Base-by-base conservation (phyloP, 2,329 filamentous ascomycete genomes). In the Coleophoma crateriformis region DNA sequence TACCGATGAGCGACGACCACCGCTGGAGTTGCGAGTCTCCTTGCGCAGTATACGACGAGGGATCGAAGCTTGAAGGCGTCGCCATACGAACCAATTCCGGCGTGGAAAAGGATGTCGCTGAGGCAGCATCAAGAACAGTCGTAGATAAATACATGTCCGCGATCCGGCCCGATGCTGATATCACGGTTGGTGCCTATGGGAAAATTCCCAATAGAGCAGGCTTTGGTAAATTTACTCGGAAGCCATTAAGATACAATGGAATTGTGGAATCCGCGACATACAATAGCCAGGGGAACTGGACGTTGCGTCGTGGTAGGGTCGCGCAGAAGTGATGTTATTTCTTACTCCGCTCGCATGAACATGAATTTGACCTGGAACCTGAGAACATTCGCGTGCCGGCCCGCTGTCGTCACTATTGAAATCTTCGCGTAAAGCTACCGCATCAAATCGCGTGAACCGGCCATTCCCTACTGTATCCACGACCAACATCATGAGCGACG, bases 1-100 rank as follows among this genome's bases (percentile, higher is more conserved):
- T 96, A 60, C 94, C 94, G 64, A 99, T 97, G 48, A 97, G 75
- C 22, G 90, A 95, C 43, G 90, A 95, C 91, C 92, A 97, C 66
- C 84, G 74, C 56, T 80, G 76, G 20, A 84, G 67, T 8, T 76
- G 72, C 47, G 77, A 72, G 43, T 71, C 73, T 33, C 68, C 65
- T 34, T 71, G 49, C 6, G 40, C 48, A 22, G 48, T 42, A 37
- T 22, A 38, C 33, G 47, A 32, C 33, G 48, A 20, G 3, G 15
- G 32, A 11, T 51, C 50, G 2, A 50, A 40, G 11, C n/a, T 22
- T 3, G 45, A 47, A 14, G 49, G 34, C 17, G 47, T 19, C 35
- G 37, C 32, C 33, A 33, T 46, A 46, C 42, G 33, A 42, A 38
- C 45, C 5, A 47, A 27, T 34, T 46, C 14, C 27, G 49, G 39